phyloP scores from a whole-genome alignment of 2,329 filamentous ascomycete species.

The Seiridium unicorne region DNA sequence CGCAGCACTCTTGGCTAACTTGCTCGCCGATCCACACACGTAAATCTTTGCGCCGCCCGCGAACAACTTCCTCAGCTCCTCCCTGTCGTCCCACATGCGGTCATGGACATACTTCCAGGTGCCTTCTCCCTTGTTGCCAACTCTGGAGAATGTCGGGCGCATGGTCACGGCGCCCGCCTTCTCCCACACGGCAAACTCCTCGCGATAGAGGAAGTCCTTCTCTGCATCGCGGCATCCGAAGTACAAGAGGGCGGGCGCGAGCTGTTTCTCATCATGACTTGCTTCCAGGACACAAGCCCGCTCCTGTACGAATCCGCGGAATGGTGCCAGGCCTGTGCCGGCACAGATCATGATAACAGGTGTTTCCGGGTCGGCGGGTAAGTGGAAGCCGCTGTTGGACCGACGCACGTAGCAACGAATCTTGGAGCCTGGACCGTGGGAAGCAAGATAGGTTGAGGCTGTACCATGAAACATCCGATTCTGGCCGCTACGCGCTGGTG shows the following conservation, averaged over 20 bases:
- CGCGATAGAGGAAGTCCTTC: not conserved
- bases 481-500: not conserved
- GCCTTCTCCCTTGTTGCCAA: not conserved
- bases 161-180: constrained; percentile 2
- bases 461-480: not conserved
- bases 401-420: not conserved
- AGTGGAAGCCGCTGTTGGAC: constrained; percentile 3
- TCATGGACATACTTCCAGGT: not conserved
- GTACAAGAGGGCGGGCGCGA: constrained; percentile 2
- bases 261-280: not conserved
- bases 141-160: not conserved
- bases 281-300: not conserved
- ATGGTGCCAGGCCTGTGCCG: constrained; percentile 1
- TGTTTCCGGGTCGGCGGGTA: not conserved
- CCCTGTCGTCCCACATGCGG: not conserved
- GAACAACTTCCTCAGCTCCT: not conserved
- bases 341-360: constrained; percentile 4
- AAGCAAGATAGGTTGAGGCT: not conserved
- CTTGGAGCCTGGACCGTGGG: not conserved
- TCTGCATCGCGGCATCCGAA: constrained; percentile 1
- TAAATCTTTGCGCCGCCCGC: not conserved
- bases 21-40: constrained; percentile 5
- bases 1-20: constrained; percentile 14
- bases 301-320: constrained; percentile 7
- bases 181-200: not conserved